phyloP scores from a whole-genome alignment of 179 eudicot species.

The Heliamphora pulchella region DNA sequence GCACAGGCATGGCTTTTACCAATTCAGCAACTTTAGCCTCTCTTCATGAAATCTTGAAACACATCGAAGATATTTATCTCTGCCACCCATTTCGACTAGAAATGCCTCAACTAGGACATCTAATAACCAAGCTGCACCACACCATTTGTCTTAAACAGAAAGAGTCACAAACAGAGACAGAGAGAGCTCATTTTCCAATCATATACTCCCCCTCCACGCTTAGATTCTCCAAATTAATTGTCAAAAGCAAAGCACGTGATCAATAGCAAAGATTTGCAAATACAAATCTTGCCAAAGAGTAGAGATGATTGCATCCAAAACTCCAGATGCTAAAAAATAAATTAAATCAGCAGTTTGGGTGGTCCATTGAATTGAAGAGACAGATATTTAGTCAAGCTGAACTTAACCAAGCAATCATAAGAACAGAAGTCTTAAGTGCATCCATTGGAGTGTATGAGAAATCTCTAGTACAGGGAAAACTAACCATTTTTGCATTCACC shows the following conservation, averaged over 20 bases:
- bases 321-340: neutral
- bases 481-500: constrained; percentile 88
- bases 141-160: no score
- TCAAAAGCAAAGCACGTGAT: neutral
- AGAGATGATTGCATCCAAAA: neutral
- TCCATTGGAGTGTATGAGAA: neutral
- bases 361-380: neutral
- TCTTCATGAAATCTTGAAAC: neutral
- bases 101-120: no score
- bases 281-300: neutral
- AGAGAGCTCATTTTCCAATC: neutral
- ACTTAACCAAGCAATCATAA: neutral
- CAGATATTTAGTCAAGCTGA: neutral
- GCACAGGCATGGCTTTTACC: neutral
- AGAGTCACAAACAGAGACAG: neutral
- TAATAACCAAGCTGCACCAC: neutral
- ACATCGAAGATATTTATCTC: neutral
- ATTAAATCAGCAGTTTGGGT: neutral
- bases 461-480: constrained; percentile 24
- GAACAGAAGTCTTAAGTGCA: neutral
- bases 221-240: neutral
- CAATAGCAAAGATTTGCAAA: neutral
- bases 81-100: no score
- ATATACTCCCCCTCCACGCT: neutral
- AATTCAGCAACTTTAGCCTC: neutral